Percentiles rank a stretch among this genome's conserved stretches.
phyloP scores from a whole-genome alignment of 495 filamentous ascomycete genomes.

The Penicillium paxilli region DNA sequence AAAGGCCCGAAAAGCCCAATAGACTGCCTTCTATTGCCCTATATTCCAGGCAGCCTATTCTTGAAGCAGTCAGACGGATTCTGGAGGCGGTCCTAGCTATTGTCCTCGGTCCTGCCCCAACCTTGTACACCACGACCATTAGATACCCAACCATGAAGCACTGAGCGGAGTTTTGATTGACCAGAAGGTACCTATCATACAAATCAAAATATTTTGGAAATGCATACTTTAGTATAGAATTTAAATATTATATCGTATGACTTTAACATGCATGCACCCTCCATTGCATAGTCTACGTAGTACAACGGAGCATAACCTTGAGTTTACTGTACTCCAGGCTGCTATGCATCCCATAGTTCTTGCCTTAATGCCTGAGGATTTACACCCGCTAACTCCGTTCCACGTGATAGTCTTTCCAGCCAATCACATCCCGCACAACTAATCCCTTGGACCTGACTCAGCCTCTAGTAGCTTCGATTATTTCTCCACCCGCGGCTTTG shows the following conservation, averaged over 20 bases:
- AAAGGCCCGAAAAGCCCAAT: constrained; percentile 28
- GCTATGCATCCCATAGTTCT: no score
- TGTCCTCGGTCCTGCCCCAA: not conserved
- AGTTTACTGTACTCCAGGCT: no score
- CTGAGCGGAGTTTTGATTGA: constrained; percentile 1
- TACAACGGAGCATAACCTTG: no score
- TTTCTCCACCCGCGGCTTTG: constrained; percentile 12
- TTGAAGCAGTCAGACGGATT: not conserved
- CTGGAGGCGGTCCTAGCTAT: not conserved
- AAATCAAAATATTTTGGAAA: no score
- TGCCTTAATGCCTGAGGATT: not conserved
- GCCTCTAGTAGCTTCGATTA: constrained; percentile 15
- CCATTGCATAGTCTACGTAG: no score
- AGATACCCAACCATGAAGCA: constrained; percentile 1
- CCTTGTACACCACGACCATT: not conserved
- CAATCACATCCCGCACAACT: constrained; percentile 21
- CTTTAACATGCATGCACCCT: no score
- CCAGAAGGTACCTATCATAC: not conserved
- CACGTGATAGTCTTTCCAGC: constrained; percentile 2
- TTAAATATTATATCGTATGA: no score
- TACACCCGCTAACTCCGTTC: not conserved
- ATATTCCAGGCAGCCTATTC: not conserved
- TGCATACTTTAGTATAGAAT: no score
- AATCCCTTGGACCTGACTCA: constrained; percentile 7
- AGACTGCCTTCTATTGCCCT: not conserved